Evolutionary conservation across 768 basidiomycete genomes (phyloP).

Genomic region (Crassisporium funariophilum): DNA sequence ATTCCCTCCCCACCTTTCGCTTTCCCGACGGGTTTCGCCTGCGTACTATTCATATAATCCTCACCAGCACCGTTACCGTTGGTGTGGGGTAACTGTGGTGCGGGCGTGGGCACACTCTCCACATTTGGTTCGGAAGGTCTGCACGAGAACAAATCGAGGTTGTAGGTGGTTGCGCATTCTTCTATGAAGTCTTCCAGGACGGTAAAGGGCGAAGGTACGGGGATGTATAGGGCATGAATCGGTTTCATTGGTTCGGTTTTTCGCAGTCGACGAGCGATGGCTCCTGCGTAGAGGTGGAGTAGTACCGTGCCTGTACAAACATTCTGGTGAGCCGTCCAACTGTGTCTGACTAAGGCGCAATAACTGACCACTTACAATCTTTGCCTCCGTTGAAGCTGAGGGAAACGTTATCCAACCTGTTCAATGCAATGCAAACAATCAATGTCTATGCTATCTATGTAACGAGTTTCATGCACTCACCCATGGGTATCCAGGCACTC

Average conservation of each 20-base stretch:
- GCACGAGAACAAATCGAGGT: conserved; percentile 73
- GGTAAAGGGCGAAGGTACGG: conserved; percentile 85
- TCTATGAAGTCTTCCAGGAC: conserved; percentile 84
- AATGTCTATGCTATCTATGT: conserved; percentile 11
- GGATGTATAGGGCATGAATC: conserved; percentile 81
- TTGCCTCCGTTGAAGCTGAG: conserved; percentile 99
- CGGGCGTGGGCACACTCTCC: conserved; percentile 49
- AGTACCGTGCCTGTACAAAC: conserved; percentile 84
- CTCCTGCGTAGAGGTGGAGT: conserved; percentile 83
- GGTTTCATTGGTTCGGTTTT: conserved; percentile 39
- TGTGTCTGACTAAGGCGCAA: too few relatives aligned
- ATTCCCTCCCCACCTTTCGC: conserved; percentile 70
- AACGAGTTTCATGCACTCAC: too few relatives aligned
- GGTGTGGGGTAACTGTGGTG: conserved; percentile 15
- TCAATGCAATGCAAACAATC: conserved; percentile 15
- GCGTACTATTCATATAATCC: conserved; percentile 22
- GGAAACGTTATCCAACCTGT: conserved; percentile 69
- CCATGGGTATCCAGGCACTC: conserved; percentile 74
- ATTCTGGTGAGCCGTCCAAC: neutral
- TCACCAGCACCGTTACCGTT: conserved; percentile 7
- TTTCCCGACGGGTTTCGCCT: conserved; percentile 46
- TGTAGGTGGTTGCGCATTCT: conserved; percentile 59
- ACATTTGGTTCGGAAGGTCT: conserved; percentile 44
- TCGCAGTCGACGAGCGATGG: conserved; percentile 51
- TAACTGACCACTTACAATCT: conserved; percentile 70